Conservation (phyloP, 352 stramenopile species). For the Phytophthora ohioensis region DNA sequence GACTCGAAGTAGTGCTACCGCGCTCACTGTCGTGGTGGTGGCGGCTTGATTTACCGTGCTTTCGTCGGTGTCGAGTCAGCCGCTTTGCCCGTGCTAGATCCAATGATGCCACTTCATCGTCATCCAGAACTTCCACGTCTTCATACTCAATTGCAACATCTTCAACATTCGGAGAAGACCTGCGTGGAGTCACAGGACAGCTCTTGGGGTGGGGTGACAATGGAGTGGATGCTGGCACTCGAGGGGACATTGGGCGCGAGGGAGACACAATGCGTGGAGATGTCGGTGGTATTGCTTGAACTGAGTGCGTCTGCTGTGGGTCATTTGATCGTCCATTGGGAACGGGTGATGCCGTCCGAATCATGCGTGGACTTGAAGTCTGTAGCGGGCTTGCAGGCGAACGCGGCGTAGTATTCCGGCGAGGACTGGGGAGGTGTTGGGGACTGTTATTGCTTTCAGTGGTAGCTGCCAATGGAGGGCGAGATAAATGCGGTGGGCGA, state of each 20-base stretch:
- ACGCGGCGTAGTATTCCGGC: slow-evolving; percentile 5
- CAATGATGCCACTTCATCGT: slow-evolving; percentile 19
- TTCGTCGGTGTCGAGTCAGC: slow-evolving; percentile 28
- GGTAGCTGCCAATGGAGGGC: slow-evolving; percentile 10
- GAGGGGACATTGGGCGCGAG: slow-evolving; percentile 30
- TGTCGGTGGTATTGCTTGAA: slow-evolving; percentile 21
- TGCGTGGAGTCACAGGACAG: slow-evolving; percentile 15
- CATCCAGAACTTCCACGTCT: slow-evolving; percentile 51
- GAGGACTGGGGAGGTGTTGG: slow-evolving; percentile 23
- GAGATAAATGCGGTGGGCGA: slow-evolving; percentile 23
- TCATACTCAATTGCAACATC: slow-evolving; percentile 49
- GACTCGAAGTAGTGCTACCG: slow-evolving; percentile 21
- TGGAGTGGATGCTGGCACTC: background rate
- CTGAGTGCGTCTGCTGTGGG: slow-evolving; percentile 2
- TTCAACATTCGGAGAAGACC: slow-evolving; percentile 9
- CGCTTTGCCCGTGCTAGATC: slow-evolving; percentile 26
- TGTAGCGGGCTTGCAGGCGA: slow-evolving; percentile 16
- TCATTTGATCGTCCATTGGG: slow-evolving; percentile 6
- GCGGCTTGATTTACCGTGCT: slow-evolving; percentile 26
- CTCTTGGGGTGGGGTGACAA: slow-evolving; percentile 22
- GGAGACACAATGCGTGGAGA: slow-evolving; percentile 32
- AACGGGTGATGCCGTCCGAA: slow-evolving; percentile 15
- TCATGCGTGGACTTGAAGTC: slow-evolving; percentile 39
- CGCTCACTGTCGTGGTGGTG: slow-evolving; percentile 7
- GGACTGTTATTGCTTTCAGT: slow-evolving; percentile 1